Conservation (phyloP, 495 filamentous ascomycete genomes). For the Penicillium fimorum region DNA sequence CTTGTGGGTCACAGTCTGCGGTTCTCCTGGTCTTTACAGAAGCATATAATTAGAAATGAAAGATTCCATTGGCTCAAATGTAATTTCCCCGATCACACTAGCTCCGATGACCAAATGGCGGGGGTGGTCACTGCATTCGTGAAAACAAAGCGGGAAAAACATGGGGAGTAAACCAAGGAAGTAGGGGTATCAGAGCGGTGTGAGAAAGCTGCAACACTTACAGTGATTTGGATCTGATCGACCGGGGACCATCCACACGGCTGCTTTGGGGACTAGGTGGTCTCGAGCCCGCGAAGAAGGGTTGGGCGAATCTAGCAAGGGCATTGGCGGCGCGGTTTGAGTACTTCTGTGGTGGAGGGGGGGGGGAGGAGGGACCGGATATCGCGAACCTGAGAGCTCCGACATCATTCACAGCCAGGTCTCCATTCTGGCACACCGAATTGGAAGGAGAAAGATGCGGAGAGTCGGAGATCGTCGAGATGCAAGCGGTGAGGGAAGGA, state of each 20-base stretch:
- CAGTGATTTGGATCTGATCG: slow-evolving; percentile 45
- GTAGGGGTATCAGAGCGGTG: slow-evolving; percentile 23
- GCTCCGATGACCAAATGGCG: slow-evolving; percentile 12
- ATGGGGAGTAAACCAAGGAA: not conserved
- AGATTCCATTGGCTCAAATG: slow-evolving; percentile 14
- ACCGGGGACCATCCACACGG: slow-evolving; percentile 39
- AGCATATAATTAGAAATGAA: slow-evolving; percentile 21
- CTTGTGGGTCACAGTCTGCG: slow-evolving; percentile 70
- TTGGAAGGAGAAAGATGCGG: slow-evolving; percentile 18
- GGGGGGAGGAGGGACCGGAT: slow-evolving; percentile 47
- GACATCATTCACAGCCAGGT: slow-evolving; percentile 39
- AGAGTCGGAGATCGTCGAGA: slow-evolving; percentile 14
- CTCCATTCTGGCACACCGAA: slow-evolving; percentile 31
- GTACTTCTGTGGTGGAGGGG: slow-evolving; percentile 53
- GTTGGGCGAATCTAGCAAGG: slow-evolving; percentile 56
- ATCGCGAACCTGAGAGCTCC: slow-evolving; percentile 40
- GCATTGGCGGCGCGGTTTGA: slow-evolving; percentile 53
- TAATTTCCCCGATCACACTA: slow-evolving; percentile 3
- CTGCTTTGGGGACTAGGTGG: slow-evolving; percentile 51
- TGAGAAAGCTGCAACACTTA: slow-evolving; percentile 28
- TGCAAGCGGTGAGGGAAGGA: slow-evolving; percentile 23
- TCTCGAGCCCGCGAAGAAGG: slow-evolving; percentile 55
- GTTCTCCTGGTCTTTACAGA: slow-evolving; percentile 55
- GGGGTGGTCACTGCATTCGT: slow-evolving; percentile 4
- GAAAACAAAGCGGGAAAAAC: not conserved